Percentiles rank a stretch among this genome's conserved stretches.
Evolutionary conservation across 768 basidiomycete species (phyloP).

Genomic region (Chlorophyllum brunneum): DNA sequence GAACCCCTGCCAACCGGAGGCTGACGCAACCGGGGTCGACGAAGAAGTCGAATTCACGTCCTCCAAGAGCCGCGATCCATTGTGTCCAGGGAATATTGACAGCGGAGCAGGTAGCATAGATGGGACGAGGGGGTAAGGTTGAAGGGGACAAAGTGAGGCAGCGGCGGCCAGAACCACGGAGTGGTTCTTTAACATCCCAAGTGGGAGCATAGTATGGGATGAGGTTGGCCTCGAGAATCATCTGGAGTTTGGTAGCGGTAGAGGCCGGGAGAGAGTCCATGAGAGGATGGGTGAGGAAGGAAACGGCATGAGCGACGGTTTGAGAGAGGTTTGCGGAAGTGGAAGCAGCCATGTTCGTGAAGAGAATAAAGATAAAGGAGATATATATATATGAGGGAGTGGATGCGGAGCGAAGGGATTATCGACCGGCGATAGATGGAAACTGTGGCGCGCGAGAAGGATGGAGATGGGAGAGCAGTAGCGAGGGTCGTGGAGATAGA

Average conservation of each 20-base stretch:
- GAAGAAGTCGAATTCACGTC: conserved; percentile 72
- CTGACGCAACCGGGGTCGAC: conserved; percentile 79
- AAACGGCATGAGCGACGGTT: conserved; percentile 70
- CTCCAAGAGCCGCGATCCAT: conserved; percentile 71
- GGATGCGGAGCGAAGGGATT: conserved; percentile 27
- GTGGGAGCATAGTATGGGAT: conserved; percentile 62
- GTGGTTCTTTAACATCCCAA: conserved; percentile 63
- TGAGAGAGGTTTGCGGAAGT: conserved; percentile 51
- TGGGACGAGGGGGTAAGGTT: conserved; percentile 64
- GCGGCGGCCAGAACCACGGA: conserved; percentile 67
- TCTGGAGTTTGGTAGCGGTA: conserved; percentile 66
- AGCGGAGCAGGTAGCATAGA: conserved; percentile 68
- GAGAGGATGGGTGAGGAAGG: conserved; percentile 69
- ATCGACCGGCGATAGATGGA: conserved; percentile 63
- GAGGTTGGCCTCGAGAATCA: conserved; percentile 70
- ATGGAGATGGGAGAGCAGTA: conserved; percentile 27
- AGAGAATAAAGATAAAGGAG: conserved; percentile 16
- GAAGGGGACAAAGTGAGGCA: conserved; percentile 70
- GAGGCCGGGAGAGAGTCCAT: conserved; percentile 51
- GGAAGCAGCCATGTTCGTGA: conserved; percentile 28
- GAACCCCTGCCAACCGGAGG: conserved; percentile 44
- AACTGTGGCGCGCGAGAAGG: too few species aligned
- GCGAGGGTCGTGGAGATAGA: conserved; percentile 24
- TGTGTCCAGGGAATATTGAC: conserved; percentile 76
- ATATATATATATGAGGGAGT: conserved; percentile 11